Percentiles rank a stretch among this genome's conserved stretches.
These are phyloP conservation scores for Leccinum uliginosum DNA, from an alignment of 768 basidiomycete species.

Conservation along the genomic window DNA sequence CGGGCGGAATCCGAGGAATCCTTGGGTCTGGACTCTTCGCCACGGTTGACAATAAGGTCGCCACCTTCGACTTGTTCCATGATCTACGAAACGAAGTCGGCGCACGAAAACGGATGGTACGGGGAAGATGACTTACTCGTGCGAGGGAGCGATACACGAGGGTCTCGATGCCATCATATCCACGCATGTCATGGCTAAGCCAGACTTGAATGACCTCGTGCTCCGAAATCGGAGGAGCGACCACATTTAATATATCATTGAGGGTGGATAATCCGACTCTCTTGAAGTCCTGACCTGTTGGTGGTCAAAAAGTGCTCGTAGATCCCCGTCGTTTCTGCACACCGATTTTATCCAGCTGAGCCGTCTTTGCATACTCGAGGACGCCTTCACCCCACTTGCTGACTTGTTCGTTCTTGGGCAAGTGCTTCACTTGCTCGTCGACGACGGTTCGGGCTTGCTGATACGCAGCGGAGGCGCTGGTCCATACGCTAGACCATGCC, in stretches of 20 bases:
- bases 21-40: constrained; percentile 71
- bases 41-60: constrained; percentile 83
- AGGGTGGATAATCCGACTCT: constrained; percentile 84
- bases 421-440: constrained; percentile 88
- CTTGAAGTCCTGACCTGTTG: constrained; percentile 82
- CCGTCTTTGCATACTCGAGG: constrained; percentile 80
- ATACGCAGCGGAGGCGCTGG: constrained; percentile 75
- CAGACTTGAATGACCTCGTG: constrained; percentile 97
- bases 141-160: constrained; percentile 88
- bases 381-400: constrained; percentile 86
- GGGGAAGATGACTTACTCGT: constrained; percentile 50
- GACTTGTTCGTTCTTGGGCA: constrained; percentile 82
- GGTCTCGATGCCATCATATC: constrained; percentile 92
- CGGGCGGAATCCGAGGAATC: constrained; percentile 44
- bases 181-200: constrained; percentile 94
- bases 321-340: constrained; percentile 30
- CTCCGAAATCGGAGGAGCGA: constrained; percentile 97
- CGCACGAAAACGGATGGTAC: not conserved
- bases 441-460: constrained; percentile 86
- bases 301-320: not conserved
- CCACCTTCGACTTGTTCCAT: constrained; percentile 95
- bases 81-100: constrained; percentile 44
- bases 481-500: constrained; percentile 92
- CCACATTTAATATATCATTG: constrained; percentile 89
- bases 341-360: constrained; percentile 91